These are phyloP conservation scores for Jacaranda mimosifolia DNA, from an alignment of 257 asterid genomes.

Conservation along the genomic window DNA sequence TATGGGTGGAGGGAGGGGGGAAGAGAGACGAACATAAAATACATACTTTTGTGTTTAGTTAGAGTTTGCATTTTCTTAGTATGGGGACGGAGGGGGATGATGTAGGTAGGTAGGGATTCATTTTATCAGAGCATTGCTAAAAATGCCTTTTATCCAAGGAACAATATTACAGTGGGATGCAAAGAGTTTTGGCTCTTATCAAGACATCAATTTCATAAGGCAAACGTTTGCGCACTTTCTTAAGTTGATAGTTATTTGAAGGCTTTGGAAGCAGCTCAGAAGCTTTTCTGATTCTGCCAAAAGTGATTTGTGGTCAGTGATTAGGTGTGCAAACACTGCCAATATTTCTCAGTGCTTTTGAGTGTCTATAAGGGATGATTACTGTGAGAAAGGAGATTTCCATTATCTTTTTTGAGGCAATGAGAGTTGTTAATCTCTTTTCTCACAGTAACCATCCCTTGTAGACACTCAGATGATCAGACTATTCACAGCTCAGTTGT, in stretches of 20 bases:
- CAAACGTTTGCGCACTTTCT: background rate
- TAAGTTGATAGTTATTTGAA: background rate
- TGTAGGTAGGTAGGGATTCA: background rate
- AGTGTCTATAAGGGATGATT: too few species aligned
- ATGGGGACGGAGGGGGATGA: too few species aligned
- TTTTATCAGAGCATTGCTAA: conserved; percentile 5
- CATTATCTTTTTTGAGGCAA: too few species aligned
- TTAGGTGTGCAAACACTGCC: too few species aligned
- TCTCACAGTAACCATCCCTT: too few species aligned
- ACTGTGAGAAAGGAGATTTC: too few species aligned
- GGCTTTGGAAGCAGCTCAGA: conserved; percentile 1
- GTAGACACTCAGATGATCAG: too few species aligned
- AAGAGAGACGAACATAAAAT: too few species aligned
- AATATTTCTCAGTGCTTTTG: too few species aligned
- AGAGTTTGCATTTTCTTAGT: background rate
- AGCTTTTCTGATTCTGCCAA: background rate
- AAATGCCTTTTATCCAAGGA: background rate
- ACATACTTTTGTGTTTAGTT: background rate
- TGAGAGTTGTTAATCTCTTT: too few species aligned
- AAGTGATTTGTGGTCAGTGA: background rate
- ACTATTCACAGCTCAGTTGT: too few species aligned
- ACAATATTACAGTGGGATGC: background rate
- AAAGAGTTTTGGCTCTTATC: background rate
- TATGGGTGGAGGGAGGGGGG: too few species aligned
- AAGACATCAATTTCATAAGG: background rate